Percentiles rank a stretch among this genome's conserved stretches.
Evolutionary conservation across 768 basidiomycete genomes (phyloP).

Genomic region (Tulasnella calospora): DNA sequence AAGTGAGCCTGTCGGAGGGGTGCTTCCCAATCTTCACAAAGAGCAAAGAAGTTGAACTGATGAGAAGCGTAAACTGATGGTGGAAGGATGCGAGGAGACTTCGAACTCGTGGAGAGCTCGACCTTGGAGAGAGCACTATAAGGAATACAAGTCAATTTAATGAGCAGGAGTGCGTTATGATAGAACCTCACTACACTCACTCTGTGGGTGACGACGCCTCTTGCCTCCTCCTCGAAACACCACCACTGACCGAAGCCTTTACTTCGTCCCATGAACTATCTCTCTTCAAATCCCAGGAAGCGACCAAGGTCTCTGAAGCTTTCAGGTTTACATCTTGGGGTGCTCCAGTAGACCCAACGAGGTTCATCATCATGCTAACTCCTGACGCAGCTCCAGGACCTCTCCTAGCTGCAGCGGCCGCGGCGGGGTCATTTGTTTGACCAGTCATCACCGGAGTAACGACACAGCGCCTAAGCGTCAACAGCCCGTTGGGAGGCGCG

Average conservation of each 20-base stretch:
- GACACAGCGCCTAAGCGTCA: constrained; percentile 11
- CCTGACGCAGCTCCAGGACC: constrained; percentile 6
- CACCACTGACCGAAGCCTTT: constrained; percentile 34
- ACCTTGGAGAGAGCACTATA: constrained; percentile 68
- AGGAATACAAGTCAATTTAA: constrained; percentile 10
- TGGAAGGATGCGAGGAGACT: constrained; percentile 56
- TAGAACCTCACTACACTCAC: constrained; percentile 27
- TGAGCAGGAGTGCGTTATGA: background rate
- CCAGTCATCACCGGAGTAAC: background rate
- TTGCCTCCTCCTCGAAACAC: background rate
- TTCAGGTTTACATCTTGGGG: constrained; percentile 21
- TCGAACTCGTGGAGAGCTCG: constrained; percentile 72
- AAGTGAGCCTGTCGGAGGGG: constrained; percentile 62
- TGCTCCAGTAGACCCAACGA: background rate
- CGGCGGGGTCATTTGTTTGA: background rate
- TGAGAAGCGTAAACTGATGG: constrained; percentile 76
- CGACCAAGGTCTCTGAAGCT: constrained; percentile 45
- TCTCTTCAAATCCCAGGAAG: constrained; percentile 61
- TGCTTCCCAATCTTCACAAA: constrained; percentile 60
- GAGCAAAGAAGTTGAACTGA: constrained; percentile 74
- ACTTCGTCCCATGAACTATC: constrained; percentile 53
- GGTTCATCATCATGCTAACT: constrained; percentile 22
- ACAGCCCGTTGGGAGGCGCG: constrained; percentile 9
- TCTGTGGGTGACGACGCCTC: background rate
- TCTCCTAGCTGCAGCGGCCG: background rate